These are phyloP conservation scores for Rugonectria rugulosa DNA, from an alignment of 2,329 filamentous ascomycete species.

Conservation along the genomic window DNA sequence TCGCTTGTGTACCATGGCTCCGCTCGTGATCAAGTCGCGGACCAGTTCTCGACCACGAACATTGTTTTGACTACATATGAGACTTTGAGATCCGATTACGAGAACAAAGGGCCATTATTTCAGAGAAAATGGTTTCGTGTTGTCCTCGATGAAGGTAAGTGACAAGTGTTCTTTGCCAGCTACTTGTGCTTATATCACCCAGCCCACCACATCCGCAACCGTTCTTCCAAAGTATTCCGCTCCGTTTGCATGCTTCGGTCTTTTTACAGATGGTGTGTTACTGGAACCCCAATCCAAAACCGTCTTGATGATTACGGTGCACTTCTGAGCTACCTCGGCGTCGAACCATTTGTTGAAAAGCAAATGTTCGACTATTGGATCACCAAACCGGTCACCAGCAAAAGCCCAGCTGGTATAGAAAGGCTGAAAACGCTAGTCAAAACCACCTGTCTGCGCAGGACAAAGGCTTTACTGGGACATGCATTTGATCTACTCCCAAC, in stretches of 20 bases:
- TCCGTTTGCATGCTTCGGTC: constrained; percentile 35
- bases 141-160: constrained; percentile 50
- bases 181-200: background rate
- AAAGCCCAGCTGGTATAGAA: background rate
- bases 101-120: background rate
- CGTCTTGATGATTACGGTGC: constrained; percentile 49
- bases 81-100: constrained; percentile 41
- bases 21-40: background rate
- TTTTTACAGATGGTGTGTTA: constrained; percentile 48
- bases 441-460: constrained; percentile 12
- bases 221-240: constrained; percentile 40
- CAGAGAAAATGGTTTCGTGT: constrained; percentile 42
- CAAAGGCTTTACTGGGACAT: background rate
- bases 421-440: background rate
- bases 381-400: background rate
- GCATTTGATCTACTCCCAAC: background rate
- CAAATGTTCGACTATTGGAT: constrained; percentile 13
- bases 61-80: constrained; percentile 46
- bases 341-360: constrained; percentile 28
- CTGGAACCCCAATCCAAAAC: constrained; percentile 52
- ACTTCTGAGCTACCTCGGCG: constrained; percentile 44
- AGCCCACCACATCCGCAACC: constrained; percentile 50
- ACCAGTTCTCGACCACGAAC: background rate
- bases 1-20: constrained; percentile 1
- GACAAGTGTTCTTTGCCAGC: background rate